Base-by-base conservation (phyloP, 352 stramenopile species). In the Pythium dissimile region DNA sequence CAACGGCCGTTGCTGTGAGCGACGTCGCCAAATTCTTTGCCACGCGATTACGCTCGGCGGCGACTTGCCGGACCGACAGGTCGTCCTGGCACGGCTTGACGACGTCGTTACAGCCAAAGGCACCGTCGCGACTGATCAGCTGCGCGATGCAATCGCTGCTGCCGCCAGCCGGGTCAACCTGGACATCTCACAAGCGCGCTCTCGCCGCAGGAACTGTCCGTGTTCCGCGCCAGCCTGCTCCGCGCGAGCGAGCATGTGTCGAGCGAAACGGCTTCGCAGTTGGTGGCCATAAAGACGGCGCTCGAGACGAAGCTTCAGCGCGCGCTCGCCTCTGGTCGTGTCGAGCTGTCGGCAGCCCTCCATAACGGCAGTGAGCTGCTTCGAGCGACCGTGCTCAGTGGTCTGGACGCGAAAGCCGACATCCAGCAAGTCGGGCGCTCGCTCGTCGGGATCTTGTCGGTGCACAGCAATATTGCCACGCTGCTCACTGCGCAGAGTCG, bases 371-470 rank as follows among this genome's bases (percentile, higher is more conserved):
- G 42, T 8, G 16, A n/a, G 21, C 9, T 30, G n/a, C 43, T 60
- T 15, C 42, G 43, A n/a, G 15, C 42, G 28, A 37, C 20, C 8
- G 53, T 60, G 41, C 44, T 60, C 21, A 23, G 21, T 20, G 31
- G 41, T 23, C 15, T 60, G 3, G 54, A 47, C 5, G 43, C 54
- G 9, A 62, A 49, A 35, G n/a, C 7, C 2, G 44, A 49, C 12
- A 47, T 54, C 45, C 37, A 54, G 41, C 54, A 16, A 15, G 35
- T 62, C 44, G 54, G 44, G 10, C 44, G 45, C 16, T 12, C 35
- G 15, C 35, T 62, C 21, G 34, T 32, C 20, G n/a, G 15, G 20
- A 48, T 54, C 13, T 26, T 62, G 10, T 39, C 32, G 5, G 30
- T 23, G n/a, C 38, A 39, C 3, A 32, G 32, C 27, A 10, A 39